phyloP scores from a whole-genome alignment of 108 stramenopile species.

The Seminavis robusta region DNA sequence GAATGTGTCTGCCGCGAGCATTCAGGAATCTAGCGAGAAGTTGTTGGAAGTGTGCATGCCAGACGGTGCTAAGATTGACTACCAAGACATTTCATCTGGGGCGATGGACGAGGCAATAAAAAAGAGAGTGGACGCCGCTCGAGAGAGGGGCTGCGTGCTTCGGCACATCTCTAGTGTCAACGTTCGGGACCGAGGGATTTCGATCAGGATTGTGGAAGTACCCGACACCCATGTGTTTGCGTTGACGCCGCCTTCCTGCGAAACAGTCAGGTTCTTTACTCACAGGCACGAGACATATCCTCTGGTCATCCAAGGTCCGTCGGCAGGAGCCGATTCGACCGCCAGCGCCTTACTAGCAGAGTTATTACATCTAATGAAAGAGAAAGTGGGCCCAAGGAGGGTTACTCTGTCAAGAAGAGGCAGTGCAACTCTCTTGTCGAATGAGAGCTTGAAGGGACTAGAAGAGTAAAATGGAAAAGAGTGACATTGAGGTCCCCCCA shows the following conservation, averaged over 20 bases:
- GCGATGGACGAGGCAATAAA: constrained; percentile 28
- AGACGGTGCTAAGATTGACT: constrained; percentile 10
- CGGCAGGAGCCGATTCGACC: constrained; percentile 69
- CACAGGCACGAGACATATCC: constrained; percentile 56
- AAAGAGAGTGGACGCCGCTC: constrained; percentile 41
- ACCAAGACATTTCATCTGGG: constrained; percentile 22
- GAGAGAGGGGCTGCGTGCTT: constrained; percentile 51
- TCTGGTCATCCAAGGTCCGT: constrained; percentile 67
- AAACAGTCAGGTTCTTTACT: constrained; percentile 71
- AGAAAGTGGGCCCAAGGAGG: constrained; percentile 36
- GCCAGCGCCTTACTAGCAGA: constrained; percentile 75
- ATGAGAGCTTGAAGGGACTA: too few relatives aligned
- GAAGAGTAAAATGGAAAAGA: too few relatives aligned
- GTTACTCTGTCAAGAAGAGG: constrained; percentile 28
- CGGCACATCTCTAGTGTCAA: constrained; percentile 64
- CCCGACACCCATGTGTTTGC: constrained; percentile 67
- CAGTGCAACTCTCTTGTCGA: too few relatives aligned
- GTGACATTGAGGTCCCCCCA: too few relatives aligned
- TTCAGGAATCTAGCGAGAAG: constrained; percentile 38
- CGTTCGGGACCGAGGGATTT: constrained; percentile 34
- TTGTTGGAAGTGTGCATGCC: constrained; percentile 11
- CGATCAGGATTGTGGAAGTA: constrained; percentile 59
- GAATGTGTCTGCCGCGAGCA: constrained; percentile 25
- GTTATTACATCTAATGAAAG: constrained; percentile 39
- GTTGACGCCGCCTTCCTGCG: constrained; percentile 58